Base-by-base conservation (phyloP, 2,329 filamentous ascomycete genomes). In the Phialophora chinensis region DNA sequence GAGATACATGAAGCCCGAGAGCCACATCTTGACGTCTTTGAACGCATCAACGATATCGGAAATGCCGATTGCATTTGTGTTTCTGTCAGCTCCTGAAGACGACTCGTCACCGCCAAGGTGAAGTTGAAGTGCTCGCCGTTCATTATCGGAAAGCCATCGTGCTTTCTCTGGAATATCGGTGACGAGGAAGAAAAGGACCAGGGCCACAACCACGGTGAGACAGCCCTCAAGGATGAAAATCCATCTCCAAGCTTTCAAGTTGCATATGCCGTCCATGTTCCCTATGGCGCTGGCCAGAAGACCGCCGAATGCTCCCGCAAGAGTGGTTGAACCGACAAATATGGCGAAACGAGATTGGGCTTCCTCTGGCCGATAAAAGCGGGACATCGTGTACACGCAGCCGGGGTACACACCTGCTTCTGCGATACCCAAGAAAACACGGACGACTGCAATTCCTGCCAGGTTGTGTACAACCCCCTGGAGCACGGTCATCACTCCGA, bases 251-350 rank as follows among this genome's bases (percentile, higher is more conserved):
- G 11, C 76, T 71, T 29, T 72, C 71, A 53, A 73, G 31, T 44
- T 75, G 49, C 73, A 67, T 65, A 78, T 75, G 70, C 69, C 83
- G 55, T 83, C 79, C 81, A 86, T 84, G 74, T 82, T 79, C 73
- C 79, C 79, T 50, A 86, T 84, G 1, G 75, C 83, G 68, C 78
- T 84, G 1, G 84, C 84, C 0, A 86, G 74, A 20, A 86, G 74
- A 0, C 84, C 84, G 35, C 77, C 77, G 62, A 80, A 73, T 29
- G 79, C 79, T 33, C 79, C 79, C 12, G 79, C 77, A 38, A 79
- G 62, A 66, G 79, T 80, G 33, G 74, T 75, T 1, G 73, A 75
- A n/a, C 73, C 74, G 66, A 75, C 77, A 66, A 77, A 76, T 6
- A 76, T 65, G 25, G 74, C 72, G 67, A 76, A 76, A 35, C 75